Evolutionary conservation across 345 rosid species (phyloP), one percentile per base, ranked within the genome.

Genomic region (Anacardium occidentale): DNA sequence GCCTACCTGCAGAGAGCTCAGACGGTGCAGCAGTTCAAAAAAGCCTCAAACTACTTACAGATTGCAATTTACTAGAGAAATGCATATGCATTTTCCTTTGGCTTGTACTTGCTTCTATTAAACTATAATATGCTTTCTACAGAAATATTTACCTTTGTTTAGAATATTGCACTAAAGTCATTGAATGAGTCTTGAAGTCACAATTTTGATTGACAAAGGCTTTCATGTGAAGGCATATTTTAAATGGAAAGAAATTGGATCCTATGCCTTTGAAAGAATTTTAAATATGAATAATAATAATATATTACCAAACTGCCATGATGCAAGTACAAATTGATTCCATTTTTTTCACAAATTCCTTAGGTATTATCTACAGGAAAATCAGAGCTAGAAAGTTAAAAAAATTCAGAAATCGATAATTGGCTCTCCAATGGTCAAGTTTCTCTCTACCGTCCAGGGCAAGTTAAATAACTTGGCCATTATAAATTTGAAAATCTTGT

Each of bases 401-500:
- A 34, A 4, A 3, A 4, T 71, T 72, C 74, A 86, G 74, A 87
- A 95, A 84, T 95, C 99, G 72, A 95, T 90, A 59, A 87, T 92
- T 17, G 98, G 99, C 77, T 95, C 99, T 70, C 99, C 99, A 21
- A 95, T 61, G 2, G 90, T 95, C 75, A 95, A 74, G 65, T 92
- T 92, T 77, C 99, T 86, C 83, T 95, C 84, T 3, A 91, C 78
- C 3, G 84, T 84, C 99, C 98, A 92, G 1, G 99, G 99, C 86
- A 95, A 78, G 85, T 95, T 88, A 66, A 89, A 87, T 48, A 95
- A 87, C 77, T 87, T 91, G 22, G 98, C 96, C 87, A 85, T 83
- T 40, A 95, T 88, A 77, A 88, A 95, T 78, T 95, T 95, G 88
- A 95, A 95, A 74, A 95, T 92, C 85, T 95, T 95, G 96, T 87